Percentiles rank a stretch among this genome's conserved stretches.
Conservation (phyloP, 805 yeast species). For the Spencermartinsiella europaea region DNA sequence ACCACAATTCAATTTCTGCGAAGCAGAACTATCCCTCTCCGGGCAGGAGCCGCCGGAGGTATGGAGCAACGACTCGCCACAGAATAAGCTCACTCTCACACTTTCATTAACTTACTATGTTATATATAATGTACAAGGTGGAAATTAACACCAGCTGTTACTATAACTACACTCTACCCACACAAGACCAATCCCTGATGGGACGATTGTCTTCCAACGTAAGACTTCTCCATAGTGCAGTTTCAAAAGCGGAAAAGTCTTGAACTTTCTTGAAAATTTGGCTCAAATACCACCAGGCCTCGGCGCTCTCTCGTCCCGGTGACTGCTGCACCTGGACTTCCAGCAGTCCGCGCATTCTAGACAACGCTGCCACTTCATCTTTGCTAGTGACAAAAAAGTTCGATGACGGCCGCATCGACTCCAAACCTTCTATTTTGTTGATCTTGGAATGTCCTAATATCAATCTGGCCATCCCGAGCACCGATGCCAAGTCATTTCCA, state of each 20-base stretch:
- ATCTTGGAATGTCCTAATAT: constrained; percentile 13
- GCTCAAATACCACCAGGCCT: constrained; percentile 67
- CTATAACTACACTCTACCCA: too few species aligned
- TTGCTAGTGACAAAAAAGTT: constrained; percentile 45
- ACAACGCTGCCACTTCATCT: constrained; percentile 58
- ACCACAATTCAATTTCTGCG: too few species aligned
- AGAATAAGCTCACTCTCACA: too few species aligned
- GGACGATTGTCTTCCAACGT: constrained; percentile 57
- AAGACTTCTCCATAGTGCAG: constrained; percentile 57
- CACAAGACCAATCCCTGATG: constrained; percentile 36
- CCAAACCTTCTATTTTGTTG: background rate
- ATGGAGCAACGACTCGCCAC: too few species aligned
- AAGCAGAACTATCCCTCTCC: too few species aligned
- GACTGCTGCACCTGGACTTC: constrained; percentile 35
- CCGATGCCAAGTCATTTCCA: constrained; percentile 45
- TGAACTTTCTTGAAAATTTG: constrained; percentile 55
- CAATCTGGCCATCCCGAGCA: constrained; percentile 36
- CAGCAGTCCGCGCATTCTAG: constrained; percentile 36
- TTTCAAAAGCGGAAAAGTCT: constrained; percentile 44
- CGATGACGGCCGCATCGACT: background rate
- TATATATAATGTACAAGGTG: too few species aligned
- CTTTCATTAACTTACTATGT: too few species aligned
- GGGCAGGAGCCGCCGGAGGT: too few species aligned
- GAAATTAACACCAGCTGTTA: too few species aligned
- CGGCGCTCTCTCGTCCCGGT: constrained; percentile 46